phyloP scores from a whole-genome alignment of 164 flowering plant genomes.

The Dillenia suffruticosa region DNA sequence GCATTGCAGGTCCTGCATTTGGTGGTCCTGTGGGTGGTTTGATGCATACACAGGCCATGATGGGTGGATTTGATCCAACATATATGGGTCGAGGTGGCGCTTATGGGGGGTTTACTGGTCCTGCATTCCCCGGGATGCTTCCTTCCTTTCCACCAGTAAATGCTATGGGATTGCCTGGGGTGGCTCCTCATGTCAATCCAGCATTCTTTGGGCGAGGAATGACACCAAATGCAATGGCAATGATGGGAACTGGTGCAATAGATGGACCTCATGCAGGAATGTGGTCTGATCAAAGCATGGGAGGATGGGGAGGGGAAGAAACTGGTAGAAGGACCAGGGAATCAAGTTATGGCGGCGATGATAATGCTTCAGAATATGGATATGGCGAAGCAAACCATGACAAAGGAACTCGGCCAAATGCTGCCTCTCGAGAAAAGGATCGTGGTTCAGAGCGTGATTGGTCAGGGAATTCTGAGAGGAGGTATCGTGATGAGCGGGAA shows the following conservation, averaged over 20 bases:
- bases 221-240: conserved; percentile 61
- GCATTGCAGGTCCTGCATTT: conserved; percentile 55
- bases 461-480: conserved; percentile 50
- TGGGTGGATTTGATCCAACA: conserved; percentile 69
- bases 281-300: conserved; percentile 66
- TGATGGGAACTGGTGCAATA: conserved; percentile 63
- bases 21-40: conserved; percentile 60
- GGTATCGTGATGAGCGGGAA: conserved; percentile 59
- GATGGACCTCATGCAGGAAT: conserved; percentile 60
- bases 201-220: conserved; percentile 73
- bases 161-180: conserved; percentile 57
- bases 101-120: conserved; percentile 65
- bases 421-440: conserved; percentile 57
- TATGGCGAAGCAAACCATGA: conserved; percentile 59
- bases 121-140: conserved; percentile 65
- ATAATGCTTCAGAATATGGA: conserved; percentile 64
- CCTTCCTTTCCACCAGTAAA: conserved; percentile 63
- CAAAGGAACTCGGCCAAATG: conserved; percentile 48
- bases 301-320: conserved; percentile 61
- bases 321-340: conserved; percentile 52
- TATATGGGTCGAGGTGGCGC: conserved; percentile 69
- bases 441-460: conserved; percentile 59
- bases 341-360: conserved; percentile 70
- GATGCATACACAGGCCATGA: conserved; percentile 74
- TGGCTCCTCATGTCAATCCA: conserved; percentile 79